Percentiles rank a stretch among this genome's conserved stretches.
Evolutionary conservation across 306 rosid species (phyloP).

Genomic region (Argentina anserina): DNA sequence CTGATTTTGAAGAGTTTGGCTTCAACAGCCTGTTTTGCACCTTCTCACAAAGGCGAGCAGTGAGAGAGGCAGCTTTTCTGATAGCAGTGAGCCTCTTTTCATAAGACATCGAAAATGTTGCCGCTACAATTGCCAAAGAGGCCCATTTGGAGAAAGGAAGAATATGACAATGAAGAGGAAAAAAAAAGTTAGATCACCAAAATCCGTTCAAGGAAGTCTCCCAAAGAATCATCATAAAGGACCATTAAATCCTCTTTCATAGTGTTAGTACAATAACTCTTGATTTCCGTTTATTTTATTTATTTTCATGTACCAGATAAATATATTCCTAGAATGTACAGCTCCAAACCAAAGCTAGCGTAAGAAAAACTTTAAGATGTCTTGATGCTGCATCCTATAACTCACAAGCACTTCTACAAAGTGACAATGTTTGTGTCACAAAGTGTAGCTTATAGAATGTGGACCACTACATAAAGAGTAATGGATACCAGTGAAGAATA

Average conservation of each 20-base stretch:
- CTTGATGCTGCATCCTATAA: not conserved
- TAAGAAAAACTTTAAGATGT: not conserved
- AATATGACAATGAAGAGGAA: not conserved
- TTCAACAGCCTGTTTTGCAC: conserved; percentile 5
- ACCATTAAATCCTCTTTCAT: not conserved
- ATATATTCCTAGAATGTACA: not conserved
- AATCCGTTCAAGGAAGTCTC: not conserved
- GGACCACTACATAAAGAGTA: not conserved
- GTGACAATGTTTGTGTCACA: not conserved
- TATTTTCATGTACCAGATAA: not conserved
- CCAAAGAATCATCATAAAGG: not conserved
- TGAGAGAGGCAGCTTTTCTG: conserved; percentile 12
- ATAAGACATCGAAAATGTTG: conserved; percentile 1
- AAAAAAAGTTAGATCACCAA: not conserved
- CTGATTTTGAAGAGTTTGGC: not conserved
- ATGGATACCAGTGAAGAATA: not conserved
- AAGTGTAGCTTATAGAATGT: not conserved
- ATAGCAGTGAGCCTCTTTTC: not conserved
- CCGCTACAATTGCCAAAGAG: not conserved
- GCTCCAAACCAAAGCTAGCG: not conserved
- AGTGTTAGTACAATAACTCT: no score
- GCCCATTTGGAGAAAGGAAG: not conserved
- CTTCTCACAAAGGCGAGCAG: not conserved
- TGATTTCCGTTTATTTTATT: no score
- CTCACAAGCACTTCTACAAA: not conserved